Evolutionary conservation across 495 filamentous ascomycete species (phyloP).

Genomic region (Apodospora peruviana): DNA sequence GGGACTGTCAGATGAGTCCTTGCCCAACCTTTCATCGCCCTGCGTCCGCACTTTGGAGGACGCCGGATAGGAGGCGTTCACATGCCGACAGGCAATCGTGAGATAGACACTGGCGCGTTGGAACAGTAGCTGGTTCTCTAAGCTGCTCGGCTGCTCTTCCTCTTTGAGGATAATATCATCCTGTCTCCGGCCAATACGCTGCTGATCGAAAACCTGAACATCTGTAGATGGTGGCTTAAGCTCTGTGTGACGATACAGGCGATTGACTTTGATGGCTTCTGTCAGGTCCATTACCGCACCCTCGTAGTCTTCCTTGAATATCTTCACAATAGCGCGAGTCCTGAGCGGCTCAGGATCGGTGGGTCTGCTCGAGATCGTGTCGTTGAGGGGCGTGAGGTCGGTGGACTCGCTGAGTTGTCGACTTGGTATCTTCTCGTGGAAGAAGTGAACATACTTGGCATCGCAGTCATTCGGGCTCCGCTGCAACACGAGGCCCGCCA

Average conservation of each 20-base stretch:
- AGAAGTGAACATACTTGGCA: slow-evolving; percentile 80
- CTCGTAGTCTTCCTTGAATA: slow-evolving; percentile 68
- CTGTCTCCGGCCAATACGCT: slow-evolving; percentile 33
- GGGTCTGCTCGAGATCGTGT: slow-evolving; percentile 57
- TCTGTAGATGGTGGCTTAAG: slow-evolving; percentile 31
- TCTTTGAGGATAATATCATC: slow-evolving; percentile 56
- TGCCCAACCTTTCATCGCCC: neutral
- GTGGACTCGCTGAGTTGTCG: slow-evolving; percentile 71
- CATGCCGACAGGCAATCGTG: slow-evolving; percentile 59
- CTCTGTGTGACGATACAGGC: slow-evolving; percentile 43
- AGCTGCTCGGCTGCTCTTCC: slow-evolving; percentile 64
- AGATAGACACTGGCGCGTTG: slow-evolving; percentile 72
- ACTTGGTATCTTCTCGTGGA: slow-evolving; percentile 80
- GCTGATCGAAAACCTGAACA: slow-evolving; percentile 26
- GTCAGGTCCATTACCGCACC: slow-evolving; percentile 65
- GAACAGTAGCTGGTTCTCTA: slow-evolving; percentile 69
- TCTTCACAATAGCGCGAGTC: slow-evolving; percentile 64
- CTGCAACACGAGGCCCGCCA: slow-evolving; percentile 66
- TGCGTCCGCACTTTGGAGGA: neutral
- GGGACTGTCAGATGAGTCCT: neutral
- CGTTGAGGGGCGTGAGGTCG: slow-evolving; percentile 55
- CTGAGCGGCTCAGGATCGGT: slow-evolving; percentile 59
- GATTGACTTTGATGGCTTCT: slow-evolving; percentile 53
- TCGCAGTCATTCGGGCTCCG: slow-evolving; percentile 57
- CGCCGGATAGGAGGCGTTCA: slow-evolving; percentile 23